Evolutionary conservation across 495 filamentous ascomycete species (phyloP).

Genomic region (Xylaria flabelliformis): DNA sequence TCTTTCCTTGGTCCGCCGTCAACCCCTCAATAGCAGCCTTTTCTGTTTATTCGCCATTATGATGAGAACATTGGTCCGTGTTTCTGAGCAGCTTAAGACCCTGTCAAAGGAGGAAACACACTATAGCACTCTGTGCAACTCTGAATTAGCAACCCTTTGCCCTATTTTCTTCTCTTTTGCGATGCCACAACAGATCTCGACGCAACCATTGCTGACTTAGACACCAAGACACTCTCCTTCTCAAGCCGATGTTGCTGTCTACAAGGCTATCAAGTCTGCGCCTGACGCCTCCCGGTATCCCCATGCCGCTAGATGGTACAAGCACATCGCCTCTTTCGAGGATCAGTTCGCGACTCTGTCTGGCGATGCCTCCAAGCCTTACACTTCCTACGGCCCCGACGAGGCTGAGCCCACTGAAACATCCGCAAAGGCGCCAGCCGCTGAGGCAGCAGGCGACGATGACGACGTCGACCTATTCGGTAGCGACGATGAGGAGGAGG

Average conservation of each 20-base stretch:
- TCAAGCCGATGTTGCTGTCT: constrained; percentile 94
- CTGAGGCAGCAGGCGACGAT: constrained; percentile 65
- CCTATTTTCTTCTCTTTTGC: background rate
- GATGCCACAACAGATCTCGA: background rate
- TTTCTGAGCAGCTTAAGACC: constrained; percentile 99
- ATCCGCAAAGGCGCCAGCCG: constrained; percentile 82
- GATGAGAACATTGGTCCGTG: constrained; percentile 99
- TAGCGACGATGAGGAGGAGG: constrained; percentile 89
- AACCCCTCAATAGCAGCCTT: constrained; percentile 29
- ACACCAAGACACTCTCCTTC: constrained; percentile 74
- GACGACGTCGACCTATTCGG: constrained; percentile 91
- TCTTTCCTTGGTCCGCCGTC: background rate
- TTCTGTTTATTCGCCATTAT: constrained; percentile 49
- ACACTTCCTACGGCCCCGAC: constrained; percentile 93
- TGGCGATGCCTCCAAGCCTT: constrained; percentile 86
- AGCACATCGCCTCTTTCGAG: constrained; percentile 92
- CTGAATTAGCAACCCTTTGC: constrained; percentile 64
- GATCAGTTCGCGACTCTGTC: constrained; percentile 88
- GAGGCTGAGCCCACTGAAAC: constrained; percentile 73
- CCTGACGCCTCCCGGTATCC: constrained; percentile 88
- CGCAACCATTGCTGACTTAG: constrained; percentile 4
- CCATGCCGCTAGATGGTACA: constrained; percentile 96
- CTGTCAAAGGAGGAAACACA: constrained; percentile 82
- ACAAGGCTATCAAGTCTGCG: constrained; percentile 80
- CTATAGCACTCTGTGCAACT: constrained; percentile 79